Conservation (phyloP, 306 rosid species). For the Betula pendula region DNA sequence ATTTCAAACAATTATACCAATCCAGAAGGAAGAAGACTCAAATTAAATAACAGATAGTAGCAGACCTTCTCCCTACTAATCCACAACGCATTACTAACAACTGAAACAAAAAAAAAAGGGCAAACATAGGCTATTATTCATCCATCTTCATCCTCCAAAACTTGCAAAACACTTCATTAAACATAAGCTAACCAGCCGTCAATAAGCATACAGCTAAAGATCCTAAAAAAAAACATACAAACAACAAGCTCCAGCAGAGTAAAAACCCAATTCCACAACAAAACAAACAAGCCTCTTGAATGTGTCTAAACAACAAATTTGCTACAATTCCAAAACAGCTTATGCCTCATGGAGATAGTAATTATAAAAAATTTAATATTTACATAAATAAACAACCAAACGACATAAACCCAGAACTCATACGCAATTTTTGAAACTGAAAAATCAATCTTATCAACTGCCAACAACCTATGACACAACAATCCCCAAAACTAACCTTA, state of each 20-base stretch:
- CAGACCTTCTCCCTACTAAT: background rate
- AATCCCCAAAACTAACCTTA: no score
- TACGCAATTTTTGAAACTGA: no score
- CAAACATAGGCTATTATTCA: no score
- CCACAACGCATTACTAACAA: background rate
- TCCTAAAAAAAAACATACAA: no score
- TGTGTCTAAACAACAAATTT: background rate
- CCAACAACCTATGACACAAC: background rate
- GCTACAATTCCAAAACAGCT: background rate
- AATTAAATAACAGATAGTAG: background rate
- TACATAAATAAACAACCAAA: background rate
- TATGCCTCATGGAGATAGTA: background rate
- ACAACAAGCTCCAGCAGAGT: no score
- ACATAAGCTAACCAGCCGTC: no score
- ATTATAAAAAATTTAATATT: background rate
- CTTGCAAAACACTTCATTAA: no score
- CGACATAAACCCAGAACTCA: background rate
- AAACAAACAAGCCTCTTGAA: background rate
- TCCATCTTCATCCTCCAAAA: no score
- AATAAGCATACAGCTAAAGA: no score
- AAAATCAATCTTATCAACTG: no score
- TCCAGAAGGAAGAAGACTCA: background rate
- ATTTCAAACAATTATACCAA: background rate
- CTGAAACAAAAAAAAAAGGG: no score
- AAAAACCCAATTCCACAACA: background rate